Percentiles rank a stretch among this genome's conserved stretches.
Conservation (phyloP, 2,329 filamentous ascomycete species). For the Aplosporella prunicola region DNA sequence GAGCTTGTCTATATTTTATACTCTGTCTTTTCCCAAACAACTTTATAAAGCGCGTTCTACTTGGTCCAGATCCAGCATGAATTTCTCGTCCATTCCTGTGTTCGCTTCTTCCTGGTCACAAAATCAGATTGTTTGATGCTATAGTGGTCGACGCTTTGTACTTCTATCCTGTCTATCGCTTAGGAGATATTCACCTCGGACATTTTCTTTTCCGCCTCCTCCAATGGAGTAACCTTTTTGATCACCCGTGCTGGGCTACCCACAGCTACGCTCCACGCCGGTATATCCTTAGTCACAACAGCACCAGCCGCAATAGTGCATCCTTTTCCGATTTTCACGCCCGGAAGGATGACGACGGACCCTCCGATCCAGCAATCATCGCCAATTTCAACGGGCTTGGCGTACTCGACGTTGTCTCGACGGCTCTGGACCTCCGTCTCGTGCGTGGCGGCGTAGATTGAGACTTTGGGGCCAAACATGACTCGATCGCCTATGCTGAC, state of each 20-base stretch:
- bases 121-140: too few species aligned
- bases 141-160: too few species aligned
- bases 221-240: conserved; percentile 19
- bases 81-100: too few species aligned
- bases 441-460: conserved; percentile 46
- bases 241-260: conserved; percentile 59
- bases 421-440: conserved; percentile 41
- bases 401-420: conserved; percentile 41
- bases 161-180: too few species aligned
- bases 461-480: conserved; percentile 45
- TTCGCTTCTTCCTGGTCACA: too few species aligned
- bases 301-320: conserved; percentile 67
- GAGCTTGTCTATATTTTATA: too few species aligned
- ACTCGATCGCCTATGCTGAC: conserved; percentile 45
- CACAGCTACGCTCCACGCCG: conserved; percentile 51
- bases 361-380: conserved; percentile 39
- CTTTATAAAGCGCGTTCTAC: too few species aligned
- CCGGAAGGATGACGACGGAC: conserved; percentile 53
- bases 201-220: conserved; percentile 4
- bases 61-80: too few species aligned
- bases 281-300: conserved; percentile 69
- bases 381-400: conserved; percentile 39
- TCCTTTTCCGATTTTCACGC: conserved; percentile 68
- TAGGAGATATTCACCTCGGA: too few species aligned
- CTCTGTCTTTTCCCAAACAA: too few species aligned